Conservation (phyloP, 139 green algal genomes). For the Zygnema cylindricum region DNA sequence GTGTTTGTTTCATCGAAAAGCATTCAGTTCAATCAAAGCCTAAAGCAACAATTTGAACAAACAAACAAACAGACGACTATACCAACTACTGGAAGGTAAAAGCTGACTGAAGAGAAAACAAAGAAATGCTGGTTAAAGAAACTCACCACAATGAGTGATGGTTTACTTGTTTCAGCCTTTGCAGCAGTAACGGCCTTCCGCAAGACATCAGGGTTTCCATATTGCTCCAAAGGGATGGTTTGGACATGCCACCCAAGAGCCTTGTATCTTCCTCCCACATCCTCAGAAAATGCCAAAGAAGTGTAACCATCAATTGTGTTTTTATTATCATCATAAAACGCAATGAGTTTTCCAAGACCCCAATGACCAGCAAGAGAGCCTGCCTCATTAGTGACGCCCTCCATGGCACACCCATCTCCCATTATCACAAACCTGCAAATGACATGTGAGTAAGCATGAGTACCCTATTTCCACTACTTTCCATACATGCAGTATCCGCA, state of each 20-base stretch:
- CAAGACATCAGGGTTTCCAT: background rate
- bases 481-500: too few species aligned
- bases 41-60: too few species aligned
- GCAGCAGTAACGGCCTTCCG: slow-evolving; percentile 10
- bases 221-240: background rate
- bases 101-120: too few species aligned
- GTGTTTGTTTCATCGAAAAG: too few species aligned
- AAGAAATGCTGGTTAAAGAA: too few species aligned
- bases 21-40: too few species aligned
- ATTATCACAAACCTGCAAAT: slow-evolving; percentile 91
- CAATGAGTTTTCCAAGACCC: slow-evolving; percentile 99
- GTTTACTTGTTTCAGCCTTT: slow-evolving; percentile 22
- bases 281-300: slow-evolving; percentile 30
- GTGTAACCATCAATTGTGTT: slow-evolving; percentile 70
- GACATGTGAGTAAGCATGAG: too few species aligned
- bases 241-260: slow-evolving; percentile 57
- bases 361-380: slow-evolving; percentile 96
- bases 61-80: too few species aligned
- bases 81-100: too few species aligned
- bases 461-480: too few species aligned
- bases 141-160: slow-evolving; percentile 45
- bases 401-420: slow-evolving; percentile 98
- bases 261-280: slow-evolving; percentile 22
- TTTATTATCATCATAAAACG: slow-evolving; percentile 98
- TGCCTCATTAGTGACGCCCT: slow-evolving; percentile 97